A percentile compares a stretch with the other conserved stretches of the same genome.
Conservation (phyloP, 2,329 filamentous ascomycete species). For the Fusarium sp. region DNA sequence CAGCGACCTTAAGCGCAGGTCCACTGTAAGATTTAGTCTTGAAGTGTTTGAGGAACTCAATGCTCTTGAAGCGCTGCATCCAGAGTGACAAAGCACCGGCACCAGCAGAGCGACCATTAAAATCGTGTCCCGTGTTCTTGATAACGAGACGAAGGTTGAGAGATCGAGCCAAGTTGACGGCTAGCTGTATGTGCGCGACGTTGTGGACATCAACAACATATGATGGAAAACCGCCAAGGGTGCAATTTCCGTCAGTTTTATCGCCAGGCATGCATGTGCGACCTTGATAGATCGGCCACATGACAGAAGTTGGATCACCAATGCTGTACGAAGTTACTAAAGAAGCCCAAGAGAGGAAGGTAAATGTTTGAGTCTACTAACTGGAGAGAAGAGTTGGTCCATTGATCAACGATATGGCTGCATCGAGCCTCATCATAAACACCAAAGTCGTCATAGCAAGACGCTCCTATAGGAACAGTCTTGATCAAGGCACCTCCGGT, state of each 20-base stretch:
- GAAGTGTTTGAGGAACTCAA: constrained; percentile 42
- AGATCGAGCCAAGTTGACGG: constrained; percentile 60
- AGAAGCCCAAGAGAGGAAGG: not conserved
- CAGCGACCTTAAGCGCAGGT: constrained; percentile 65
- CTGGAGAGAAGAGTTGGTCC: constrained; percentile 46
- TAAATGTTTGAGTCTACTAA: not conserved
- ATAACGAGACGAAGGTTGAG: constrained; percentile 60
- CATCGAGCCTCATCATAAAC: constrained; percentile 49
- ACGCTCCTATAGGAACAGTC: constrained; percentile 50
- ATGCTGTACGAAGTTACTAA: constrained; percentile 40
- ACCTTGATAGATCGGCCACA: constrained; percentile 57
- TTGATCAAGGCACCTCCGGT: constrained; percentile 50
- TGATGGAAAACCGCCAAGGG: constrained; percentile 56
- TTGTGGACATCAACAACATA: constrained; percentile 58
- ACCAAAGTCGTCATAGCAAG: constrained; percentile 48
- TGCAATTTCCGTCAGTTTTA: constrained; percentile 46
- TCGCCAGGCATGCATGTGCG: constrained; percentile 53
- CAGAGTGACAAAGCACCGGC: constrained; percentile 68
- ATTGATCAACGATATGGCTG: constrained; percentile 44
- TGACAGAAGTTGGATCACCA: constrained; percentile 55
- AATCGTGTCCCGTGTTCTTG: constrained; percentile 64
- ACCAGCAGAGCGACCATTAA: constrained; percentile 66
- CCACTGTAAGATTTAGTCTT: constrained; percentile 53
- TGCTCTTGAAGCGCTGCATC: constrained; percentile 66
- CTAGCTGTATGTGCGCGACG: constrained; percentile 60